Conservation (phyloP, 75 land plant genomes). For the Larix kaempferi region DNA sequence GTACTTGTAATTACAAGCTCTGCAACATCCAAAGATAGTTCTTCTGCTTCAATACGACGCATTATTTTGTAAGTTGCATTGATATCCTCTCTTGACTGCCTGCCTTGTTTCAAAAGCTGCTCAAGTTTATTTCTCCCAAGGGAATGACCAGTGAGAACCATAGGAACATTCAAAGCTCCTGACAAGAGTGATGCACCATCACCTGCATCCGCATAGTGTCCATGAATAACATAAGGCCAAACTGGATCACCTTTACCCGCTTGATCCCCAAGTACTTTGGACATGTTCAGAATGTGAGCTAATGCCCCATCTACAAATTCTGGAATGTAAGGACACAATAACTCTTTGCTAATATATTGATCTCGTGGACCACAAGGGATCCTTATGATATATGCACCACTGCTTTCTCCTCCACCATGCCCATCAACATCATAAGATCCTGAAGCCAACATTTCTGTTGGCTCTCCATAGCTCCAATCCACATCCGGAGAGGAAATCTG, state of each 20-base stretch:
- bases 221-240: conserved; percentile 90
- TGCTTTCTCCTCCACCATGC: conserved; percentile 64
- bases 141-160: conserved; percentile 92
- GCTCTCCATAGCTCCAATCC: conserved; percentile 88
- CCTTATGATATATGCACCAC: conserved; percentile 81
- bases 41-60: conserved; percentile 89
- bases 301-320: conserved; percentile 91
- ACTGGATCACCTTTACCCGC: conserved; percentile 58
- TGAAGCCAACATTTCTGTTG: conserved; percentile 71
- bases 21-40: conserved; percentile 69
- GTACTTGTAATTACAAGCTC: conserved; percentile 88
- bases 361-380: conserved; percentile 83
- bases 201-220: conserved; percentile 96
- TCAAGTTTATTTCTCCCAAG: conserved; percentile 89
- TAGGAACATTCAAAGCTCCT: conserved; percentile 87
- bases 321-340: conserved; percentile 75
- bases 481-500: conserved; percentile 74
- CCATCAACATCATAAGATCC: conserved; percentile 47
- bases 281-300: conserved; percentile 60
- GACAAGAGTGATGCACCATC: conserved; percentile 77
- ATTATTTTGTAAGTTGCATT: conserved; percentile 75
- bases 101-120: conserved; percentile 81
- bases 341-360: conserved; percentile 66
- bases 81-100: conserved; percentile 77
- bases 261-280: conserved; percentile 75